These are phyloP conservation scores for Pisolithus orientalis DNA, from an alignment of 768 basidiomycete genomes.

Conservation along the genomic window DNA sequence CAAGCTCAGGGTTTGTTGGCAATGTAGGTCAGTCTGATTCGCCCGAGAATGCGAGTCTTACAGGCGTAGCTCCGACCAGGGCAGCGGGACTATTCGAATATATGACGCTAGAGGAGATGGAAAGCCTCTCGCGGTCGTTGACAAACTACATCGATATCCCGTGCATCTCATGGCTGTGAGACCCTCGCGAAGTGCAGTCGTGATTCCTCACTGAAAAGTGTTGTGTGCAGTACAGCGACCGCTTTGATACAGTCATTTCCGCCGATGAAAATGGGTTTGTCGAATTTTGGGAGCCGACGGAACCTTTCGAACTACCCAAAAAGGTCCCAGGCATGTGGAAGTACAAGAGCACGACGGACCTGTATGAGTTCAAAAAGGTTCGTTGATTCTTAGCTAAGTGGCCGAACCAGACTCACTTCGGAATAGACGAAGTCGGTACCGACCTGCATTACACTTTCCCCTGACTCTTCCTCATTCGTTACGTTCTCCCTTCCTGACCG, in stretches of 20 bases:
- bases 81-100: constrained; percentile 69
- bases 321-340: constrained; percentile 78
- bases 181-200: constrained; percentile 5
- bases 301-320: constrained; percentile 82
- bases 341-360: constrained; percentile 85
- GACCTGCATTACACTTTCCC: constrained; percentile 87
- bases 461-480: constrained; percentile 82
- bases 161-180: constrained; percentile 89
- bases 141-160: constrained; percentile 76
- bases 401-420: neutral
- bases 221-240: constrained; percentile 71
- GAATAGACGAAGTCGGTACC: constrained; percentile 83
- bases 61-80: constrained; percentile 63
- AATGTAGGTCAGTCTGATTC: constrained; percentile 48
- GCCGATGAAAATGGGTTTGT: constrained; percentile 93
- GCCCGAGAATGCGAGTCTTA: constrained; percentile 8
- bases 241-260: constrained; percentile 86
- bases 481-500: constrained; percentile 93
- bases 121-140: constrained; percentile 67
- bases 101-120: constrained; percentile 91
- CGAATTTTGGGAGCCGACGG: constrained; percentile 91
- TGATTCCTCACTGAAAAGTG: neutral
- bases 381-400: constrained; percentile 2
- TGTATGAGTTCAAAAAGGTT: constrained; percentile 99
- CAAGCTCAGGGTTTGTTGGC: constrained; percentile 86